A percentile compares a stretch with the other conserved stretches of the same genome.
phyloP scores from a whole-genome alignment of 75 land plant species.

The Ceratopteris richardii region DNA sequence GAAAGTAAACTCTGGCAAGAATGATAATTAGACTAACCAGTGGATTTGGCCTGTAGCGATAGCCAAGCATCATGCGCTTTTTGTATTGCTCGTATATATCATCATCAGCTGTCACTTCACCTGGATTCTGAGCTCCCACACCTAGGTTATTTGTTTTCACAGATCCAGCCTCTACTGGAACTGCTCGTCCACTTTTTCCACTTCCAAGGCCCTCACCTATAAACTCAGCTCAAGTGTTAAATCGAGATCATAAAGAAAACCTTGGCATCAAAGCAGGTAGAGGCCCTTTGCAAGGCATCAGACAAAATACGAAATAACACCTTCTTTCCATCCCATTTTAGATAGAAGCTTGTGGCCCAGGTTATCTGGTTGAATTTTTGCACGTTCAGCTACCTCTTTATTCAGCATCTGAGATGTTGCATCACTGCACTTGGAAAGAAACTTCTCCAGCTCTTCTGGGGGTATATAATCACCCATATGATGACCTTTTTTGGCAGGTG shows the following conservation, averaged over 20 bases:
- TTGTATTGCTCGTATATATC: slow-evolving; percentile 99
- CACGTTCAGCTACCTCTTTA: slow-evolving; percentile 70
- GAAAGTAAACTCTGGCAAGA: background rate
- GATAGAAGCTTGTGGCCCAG: slow-evolving; percentile 93
- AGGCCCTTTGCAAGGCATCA: too few species aligned
- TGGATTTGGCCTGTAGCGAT: slow-evolving; percentile 90
- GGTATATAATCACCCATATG: slow-evolving; percentile 99
- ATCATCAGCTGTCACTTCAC: slow-evolving; percentile 92
- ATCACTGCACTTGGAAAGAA: slow-evolving; percentile 85
- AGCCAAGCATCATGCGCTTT: slow-evolving; percentile 99
- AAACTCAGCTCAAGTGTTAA: background rate
- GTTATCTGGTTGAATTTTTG: slow-evolving; percentile 96
- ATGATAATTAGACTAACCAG: slow-evolving; percentile 64
- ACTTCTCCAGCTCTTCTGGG: slow-evolving; percentile 89
- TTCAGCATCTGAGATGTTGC: slow-evolving; percentile 58
- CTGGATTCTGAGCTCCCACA: slow-evolving; percentile 89
- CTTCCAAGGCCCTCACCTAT: slow-evolving; percentile 99
- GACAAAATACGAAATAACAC: slow-evolving; percentile 17
- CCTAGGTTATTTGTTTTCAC: slow-evolving; percentile 85
- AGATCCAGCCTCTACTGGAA: slow-evolving; percentile 84
- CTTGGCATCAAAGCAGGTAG: too few species aligned
- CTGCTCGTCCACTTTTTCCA: slow-evolving; percentile 76
- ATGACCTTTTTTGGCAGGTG: slow-evolving; percentile 68
- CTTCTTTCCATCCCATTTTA: slow-evolving; percentile 99
- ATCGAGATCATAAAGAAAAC: too few species aligned